Percentiles rank a stretch among this genome's conserved stretches.
These are phyloP conservation scores for Davidsoniella virescens DNA, from an alignment of 2,329 filamentous ascomycete genomes.

Conservation along the genomic window DNA sequence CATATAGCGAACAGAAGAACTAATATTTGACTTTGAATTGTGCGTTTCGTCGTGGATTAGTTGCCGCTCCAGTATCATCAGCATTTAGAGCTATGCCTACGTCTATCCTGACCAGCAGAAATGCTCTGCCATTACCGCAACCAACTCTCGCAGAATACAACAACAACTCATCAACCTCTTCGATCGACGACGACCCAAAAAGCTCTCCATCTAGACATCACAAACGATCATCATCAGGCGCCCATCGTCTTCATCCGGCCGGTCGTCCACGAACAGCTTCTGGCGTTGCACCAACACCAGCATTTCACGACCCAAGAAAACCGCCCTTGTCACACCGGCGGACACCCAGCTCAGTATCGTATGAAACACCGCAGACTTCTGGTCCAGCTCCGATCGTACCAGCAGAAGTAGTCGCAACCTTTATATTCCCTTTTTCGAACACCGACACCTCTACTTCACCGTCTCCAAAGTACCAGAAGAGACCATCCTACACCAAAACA, in stretches of 20 bases:
- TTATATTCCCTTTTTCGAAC: neutral
- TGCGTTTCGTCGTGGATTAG: too few relatives aligned
- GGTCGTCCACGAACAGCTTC: neutral
- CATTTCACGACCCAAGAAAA: neutral
- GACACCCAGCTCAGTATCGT: neutral
- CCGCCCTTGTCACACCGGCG: neutral
- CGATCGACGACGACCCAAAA: constrained; percentile 1
- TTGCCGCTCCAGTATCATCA: too few relatives aligned
- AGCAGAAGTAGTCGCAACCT: neutral
- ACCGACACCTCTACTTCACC: neutral
- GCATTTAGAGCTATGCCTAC: too few relatives aligned
- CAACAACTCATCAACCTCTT: constrained; percentile 7
- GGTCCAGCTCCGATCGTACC: neutral
- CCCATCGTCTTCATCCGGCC: constrained; percentile 7
- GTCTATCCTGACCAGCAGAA: too few relatives aligned
- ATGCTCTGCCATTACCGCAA: neutral
- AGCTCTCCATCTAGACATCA: neutral
- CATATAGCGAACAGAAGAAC: too few relatives aligned
- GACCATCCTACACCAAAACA: too few relatives aligned
- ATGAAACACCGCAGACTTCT: neutral
- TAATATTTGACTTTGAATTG: too few relatives aligned
- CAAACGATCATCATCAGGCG: constrained; percentile 1
- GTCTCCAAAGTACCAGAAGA: too few relatives aligned
- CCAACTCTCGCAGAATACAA: neutral
- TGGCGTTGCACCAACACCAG: neutral